Conservation (phyloP, 2,329 filamentous ascomycete species). For the Leptodontidium sp. region DNA sequence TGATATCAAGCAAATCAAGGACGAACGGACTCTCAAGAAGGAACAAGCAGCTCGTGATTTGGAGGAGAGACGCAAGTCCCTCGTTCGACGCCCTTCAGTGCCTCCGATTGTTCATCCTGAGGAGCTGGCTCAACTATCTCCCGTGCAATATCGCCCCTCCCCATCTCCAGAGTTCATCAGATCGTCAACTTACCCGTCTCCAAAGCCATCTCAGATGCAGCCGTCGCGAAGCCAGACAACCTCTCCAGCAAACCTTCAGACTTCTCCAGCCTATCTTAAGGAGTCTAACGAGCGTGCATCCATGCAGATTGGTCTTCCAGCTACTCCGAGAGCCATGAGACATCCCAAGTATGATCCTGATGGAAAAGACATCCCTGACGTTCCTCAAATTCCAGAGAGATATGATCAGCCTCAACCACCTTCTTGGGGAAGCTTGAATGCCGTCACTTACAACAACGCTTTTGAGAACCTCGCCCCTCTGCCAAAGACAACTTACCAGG, state of each 20-base stretch:
- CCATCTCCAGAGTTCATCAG: conserved; percentile 40
- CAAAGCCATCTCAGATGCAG: conserved; percentile 48
- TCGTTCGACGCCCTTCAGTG: conserved; percentile 80
- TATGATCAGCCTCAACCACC: conserved; percentile 47
- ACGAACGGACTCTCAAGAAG: conserved; percentile 72
- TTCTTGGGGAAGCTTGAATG: conserved; percentile 40
- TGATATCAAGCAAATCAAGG: conserved; percentile 63
- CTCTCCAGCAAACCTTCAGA: conserved; percentile 47
- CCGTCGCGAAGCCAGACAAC: conserved; percentile 71
- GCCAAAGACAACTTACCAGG: conserved; percentile 46
- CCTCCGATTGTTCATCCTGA: conserved; percentile 81
- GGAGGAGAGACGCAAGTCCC: conserved; percentile 85
- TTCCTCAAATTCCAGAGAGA: conserved; percentile 60
- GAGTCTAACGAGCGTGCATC: conserved; percentile 57
- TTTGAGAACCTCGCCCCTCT: conserved; percentile 45
- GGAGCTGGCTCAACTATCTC: conserved; percentile 53
- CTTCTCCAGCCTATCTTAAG: conserved; percentile 46
- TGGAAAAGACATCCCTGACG: conserved; percentile 62
- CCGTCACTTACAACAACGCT: conserved; percentile 39
- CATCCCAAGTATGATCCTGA: conserved; percentile 74
- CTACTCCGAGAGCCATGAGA: conserved; percentile 90
- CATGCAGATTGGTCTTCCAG: conserved; percentile 78
- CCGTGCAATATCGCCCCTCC: conserved; percentile 39
- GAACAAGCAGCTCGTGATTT: conserved; percentile 84
- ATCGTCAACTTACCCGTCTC: conserved; percentile 40